Base-by-base conservation (phyloP, 139 green algal species). In the Pycnococcus provasolii region DNA sequence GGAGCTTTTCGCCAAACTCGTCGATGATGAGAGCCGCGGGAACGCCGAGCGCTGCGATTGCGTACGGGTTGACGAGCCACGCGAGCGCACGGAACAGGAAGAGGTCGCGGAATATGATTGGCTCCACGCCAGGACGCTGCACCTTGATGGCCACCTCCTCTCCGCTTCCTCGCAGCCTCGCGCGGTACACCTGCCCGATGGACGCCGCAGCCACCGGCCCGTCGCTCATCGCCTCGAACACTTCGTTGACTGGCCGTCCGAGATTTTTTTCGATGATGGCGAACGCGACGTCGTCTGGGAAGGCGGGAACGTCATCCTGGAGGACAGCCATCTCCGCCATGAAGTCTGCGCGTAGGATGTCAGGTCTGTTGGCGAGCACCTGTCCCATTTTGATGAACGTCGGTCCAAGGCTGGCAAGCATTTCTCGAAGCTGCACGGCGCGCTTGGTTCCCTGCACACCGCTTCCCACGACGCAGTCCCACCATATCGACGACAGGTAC, bases 1-100 rank as follows among this genome's bases (percentile, higher is more conserved):
- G 80, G 50, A 99, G 79, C 81, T 99, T 99, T 84, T 98, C 86
- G 0, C 89, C 94, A 81, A 99, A 99, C 83, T 99, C 94, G 76
- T 99, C 94, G 48, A 99, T 88, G 67, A 99, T 95, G 54, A 99
- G 86, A 83, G 94, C 42, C 0, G 90, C 90, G 70, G 96, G 93
- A 81, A 91, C 97, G 42, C 93, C 93, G 66, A 99, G 80, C 9
- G 85, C 84, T 68, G 72, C 53, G 45, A 82, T 77, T 2, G 66
- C 79, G n/a, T 62, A 77, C 42, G 70, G 53, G 72, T 91, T 92
- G 74, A 96, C 71, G 62, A 92, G 80, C 8, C 60, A 66, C 11
- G 82, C 90, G 26, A 96, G 72, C 0, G 66, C 71, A 45, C 92
- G 77, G 84, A 98, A 97, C 54, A 99, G 85, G 73, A 91, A 88